Evolutionary conservation across 306 rosid genomes (phyloP).

Genomic region (Leucaena leucocephala): DNA sequence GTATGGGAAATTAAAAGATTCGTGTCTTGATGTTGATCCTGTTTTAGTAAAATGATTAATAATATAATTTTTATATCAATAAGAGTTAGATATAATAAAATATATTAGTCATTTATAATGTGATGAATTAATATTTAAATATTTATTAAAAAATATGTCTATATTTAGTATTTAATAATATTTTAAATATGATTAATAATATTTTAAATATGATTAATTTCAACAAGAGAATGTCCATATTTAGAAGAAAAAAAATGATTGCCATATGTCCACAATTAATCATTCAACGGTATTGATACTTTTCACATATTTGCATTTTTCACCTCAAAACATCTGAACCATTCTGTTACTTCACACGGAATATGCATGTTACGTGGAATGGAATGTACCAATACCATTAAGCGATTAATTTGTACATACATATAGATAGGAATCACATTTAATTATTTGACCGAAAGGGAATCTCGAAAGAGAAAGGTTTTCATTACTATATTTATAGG

Average conservation of each 20-base stretch:
- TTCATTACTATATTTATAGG: constrained; percentile 16
- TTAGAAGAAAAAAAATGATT: too few relatives aligned
- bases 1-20: background rate
- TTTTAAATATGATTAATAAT: too few relatives aligned
- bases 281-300: background rate
- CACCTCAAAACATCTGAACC: background rate
- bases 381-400: background rate
- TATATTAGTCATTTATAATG: too few relatives aligned
- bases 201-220: too few relatives aligned
- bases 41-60: background rate
- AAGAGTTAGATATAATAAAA: too few relatives aligned
- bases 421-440: constrained; percentile 5
- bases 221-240: too few relatives aligned
- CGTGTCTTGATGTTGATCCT: background rate
- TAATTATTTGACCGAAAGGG: constrained; percentile 26
- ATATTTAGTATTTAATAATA: too few relatives aligned
- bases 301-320: background rate
- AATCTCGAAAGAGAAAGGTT: constrained; percentile 30
- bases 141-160: too few relatives aligned
- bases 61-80: too few relatives aligned
- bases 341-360: background rate
- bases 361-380: background rate
- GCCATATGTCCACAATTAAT: background rate
- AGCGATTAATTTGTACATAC: background rate
- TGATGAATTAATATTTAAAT: too few relatives aligned